phyloP scores from a whole-genome alignment of 805 yeast genomes.

The Sungouiozyma intestinalis region DNA sequence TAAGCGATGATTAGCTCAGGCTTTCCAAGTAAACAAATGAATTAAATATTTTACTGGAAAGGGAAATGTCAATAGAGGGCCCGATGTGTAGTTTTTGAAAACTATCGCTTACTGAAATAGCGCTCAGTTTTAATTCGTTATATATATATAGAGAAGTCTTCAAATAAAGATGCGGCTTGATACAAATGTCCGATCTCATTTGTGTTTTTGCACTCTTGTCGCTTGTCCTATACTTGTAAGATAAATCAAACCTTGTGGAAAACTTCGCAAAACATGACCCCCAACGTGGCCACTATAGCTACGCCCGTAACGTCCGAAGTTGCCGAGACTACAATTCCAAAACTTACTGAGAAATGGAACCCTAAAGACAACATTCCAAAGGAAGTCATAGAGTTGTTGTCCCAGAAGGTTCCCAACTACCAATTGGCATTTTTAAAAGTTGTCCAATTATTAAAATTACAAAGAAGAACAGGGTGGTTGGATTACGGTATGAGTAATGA shows the following conservation, averaged over 20 bases:
- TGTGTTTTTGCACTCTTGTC: too few relatives aligned
- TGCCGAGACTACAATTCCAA: conserved; percentile 1
- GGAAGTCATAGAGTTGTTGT: conserved; percentile 24
- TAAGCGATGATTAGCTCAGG: too few relatives aligned
- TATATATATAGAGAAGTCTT: background rate
- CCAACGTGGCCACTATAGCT: background rate
- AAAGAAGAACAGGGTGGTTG: conserved; percentile 90
- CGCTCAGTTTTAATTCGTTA: background rate
- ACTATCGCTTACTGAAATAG: background rate
- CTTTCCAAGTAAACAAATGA: too few relatives aligned
- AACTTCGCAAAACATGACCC: background rate
- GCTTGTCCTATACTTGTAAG: too few relatives aligned
- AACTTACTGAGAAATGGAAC: conserved; percentile 30
- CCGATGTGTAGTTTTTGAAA: background rate
- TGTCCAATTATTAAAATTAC: conserved; percentile 60
- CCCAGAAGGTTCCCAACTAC: conserved; percentile 31
- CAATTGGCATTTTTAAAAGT: conserved; percentile 50
- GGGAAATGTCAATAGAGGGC: background rate
- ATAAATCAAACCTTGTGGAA: too few relatives aligned
- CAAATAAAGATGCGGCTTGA: background rate
- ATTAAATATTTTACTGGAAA: background rate
- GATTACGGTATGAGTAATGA: conserved; percentile 37
- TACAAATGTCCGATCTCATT: too few relatives aligned
- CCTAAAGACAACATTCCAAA: conserved; percentile 37
- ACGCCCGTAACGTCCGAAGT: background rate